A percentile compares a stretch with the other conserved stretches of the same genome.
Conservation (phyloP, 2,329 filamentous ascomycete genomes). For the Aspergillus viridinutans region DNA sequence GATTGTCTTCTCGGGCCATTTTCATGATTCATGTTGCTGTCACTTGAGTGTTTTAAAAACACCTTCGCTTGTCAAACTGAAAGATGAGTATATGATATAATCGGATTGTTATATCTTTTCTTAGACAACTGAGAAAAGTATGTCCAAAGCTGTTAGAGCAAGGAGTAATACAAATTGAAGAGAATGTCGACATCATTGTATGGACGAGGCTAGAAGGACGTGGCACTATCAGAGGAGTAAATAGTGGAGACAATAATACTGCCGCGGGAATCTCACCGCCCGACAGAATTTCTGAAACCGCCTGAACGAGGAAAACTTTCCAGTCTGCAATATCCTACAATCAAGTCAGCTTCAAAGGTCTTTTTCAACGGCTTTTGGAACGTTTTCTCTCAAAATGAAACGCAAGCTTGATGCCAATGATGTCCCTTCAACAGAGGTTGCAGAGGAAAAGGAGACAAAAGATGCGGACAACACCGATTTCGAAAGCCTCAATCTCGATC, state of each 20-base stretch:
- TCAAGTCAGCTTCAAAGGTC: not conserved
- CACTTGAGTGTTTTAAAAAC: not conserved
- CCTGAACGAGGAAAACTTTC: slow-evolving; percentile 25
- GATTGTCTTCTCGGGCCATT: not conserved
- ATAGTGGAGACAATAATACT: slow-evolving; percentile 16
- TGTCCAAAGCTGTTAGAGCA: too few species aligned
- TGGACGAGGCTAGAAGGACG: not conserved
- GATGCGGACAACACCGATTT: slow-evolving; percentile 55
- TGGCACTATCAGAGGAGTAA: not conserved
- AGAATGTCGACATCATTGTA: not conserved
- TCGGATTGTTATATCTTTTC: not conserved
- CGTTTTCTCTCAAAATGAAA: slow-evolving; percentile 39
- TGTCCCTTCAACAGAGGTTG: slow-evolving; percentile 38
- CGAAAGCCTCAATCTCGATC: slow-evolving; percentile 72
- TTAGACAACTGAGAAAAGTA: not conserved
- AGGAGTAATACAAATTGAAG: not conserved
- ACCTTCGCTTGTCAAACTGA: not conserved
- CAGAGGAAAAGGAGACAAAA: slow-evolving; percentile 22
- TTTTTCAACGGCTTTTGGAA: slow-evolving; percentile 1
- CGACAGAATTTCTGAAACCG: slow-evolving; percentile 22
- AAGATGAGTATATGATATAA: not conserved
- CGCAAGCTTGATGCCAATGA: slow-evolving; percentile 48
- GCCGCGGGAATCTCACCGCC: slow-evolving; percentile 32
- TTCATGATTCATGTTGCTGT: not conserved
- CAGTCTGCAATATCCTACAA: slow-evolving; percentile 6